Base-by-base conservation (phyloP, 208 protist genomes). In the Trypanosoma theileri region DNA sequence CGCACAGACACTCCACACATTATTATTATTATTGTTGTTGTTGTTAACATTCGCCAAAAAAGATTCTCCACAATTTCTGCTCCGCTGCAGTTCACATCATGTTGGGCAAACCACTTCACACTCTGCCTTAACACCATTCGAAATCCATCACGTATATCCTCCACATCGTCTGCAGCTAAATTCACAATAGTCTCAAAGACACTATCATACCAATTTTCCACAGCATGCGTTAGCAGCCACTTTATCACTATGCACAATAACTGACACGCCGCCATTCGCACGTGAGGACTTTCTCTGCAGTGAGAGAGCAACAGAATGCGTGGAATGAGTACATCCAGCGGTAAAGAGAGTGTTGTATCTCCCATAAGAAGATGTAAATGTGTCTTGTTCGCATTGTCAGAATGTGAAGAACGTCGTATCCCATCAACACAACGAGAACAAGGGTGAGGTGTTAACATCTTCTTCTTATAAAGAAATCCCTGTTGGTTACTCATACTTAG, bases 221-320 rank as follows among this genome's bases (percentile, higher is more conserved):
- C 75, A 21, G 77, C 73, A 69, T 97, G 89, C 28, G 6, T 35
- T 35, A 35, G 28, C 28, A 35, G 28, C 6, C 28, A 6, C 28
- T 35, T 35, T 6, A 35, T 6, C 1, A 35, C 28, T 8, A 35
- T 6, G 6, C 1, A 35, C 17, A 98, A 78, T 7, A 98, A 80
- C 69, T 98, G 92, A 62, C 83, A 86, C 11, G 94, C 90, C 0
- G 91, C 86, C 3, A 91, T 74, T 26, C 95, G 92, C 12, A 88
- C 82, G 40, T 80, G 71, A 21, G 72, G 76, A 57, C 84, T 72
- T n/a, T 67, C 77, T 1, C 86, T 68, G 16, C 76, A 66, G 56
- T 84, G 74, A 50, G 89, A 85, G 4, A 98, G 71, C 21, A 83
- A 56, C 0, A 85, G 70, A 10, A 96, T 60, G 12, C 76, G 64